A percentile compares a stretch with the other conserved stretches of the same genome.
Conservation (phyloP, 306 rosid species). For the Sphenostylis stenocarpa region DNA sequence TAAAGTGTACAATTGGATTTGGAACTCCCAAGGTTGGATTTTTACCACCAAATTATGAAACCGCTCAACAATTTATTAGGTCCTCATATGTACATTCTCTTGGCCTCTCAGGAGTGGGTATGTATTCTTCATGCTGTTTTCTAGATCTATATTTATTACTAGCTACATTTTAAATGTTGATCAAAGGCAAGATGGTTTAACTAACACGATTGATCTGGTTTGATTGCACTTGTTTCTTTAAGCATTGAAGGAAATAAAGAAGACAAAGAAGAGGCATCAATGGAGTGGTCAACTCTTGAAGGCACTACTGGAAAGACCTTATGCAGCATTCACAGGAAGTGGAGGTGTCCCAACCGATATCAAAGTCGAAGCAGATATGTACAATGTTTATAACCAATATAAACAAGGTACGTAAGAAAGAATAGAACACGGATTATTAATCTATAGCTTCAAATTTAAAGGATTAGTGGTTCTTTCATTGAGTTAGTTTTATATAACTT, state of each 20-base stretch:
- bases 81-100: slow-evolving; percentile 26
- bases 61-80: slow-evolving; percentile 28
- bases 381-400: neutral
- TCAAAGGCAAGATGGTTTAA: neutral
- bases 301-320: slow-evolving; percentile 27
- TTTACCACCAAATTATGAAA: slow-evolving; percentile 39
- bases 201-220: neutral
- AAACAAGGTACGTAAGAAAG: neutral
- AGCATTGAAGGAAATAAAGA: slow-evolving; percentile 29
- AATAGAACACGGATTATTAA: neutral
- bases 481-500: neutral
- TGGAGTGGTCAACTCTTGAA: slow-evolving; percentile 57
- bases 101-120: slow-evolving; percentile 36
- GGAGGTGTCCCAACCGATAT: slow-evolving; percentile 28
- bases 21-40: neutral
- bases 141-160: neutral
- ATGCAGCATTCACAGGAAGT: slow-evolving; percentile 19
- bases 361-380: neutral
- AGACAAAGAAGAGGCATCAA: slow-evolving; percentile 34
- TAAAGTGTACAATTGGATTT: neutral
- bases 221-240: neutral
- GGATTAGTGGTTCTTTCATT: neutral
- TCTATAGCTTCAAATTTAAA: neutral
- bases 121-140: neutral
- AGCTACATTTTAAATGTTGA: neutral